These are phyloP conservation scores for Trypanosoma rangeli DNA, from an alignment of 208 protist species.

Conservation along the genomic window DNA sequence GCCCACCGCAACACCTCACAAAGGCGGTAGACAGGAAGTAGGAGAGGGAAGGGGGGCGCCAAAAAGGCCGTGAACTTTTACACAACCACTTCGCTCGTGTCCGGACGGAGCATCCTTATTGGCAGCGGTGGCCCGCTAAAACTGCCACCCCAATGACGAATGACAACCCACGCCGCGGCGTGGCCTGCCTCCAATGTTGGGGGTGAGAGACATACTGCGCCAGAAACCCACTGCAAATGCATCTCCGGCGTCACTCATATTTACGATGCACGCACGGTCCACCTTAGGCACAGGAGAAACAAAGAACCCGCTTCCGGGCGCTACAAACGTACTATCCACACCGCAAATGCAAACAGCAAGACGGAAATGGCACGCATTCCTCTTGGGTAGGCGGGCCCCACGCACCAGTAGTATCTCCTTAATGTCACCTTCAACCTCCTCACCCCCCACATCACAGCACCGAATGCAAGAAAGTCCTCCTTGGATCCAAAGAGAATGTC, in stretches of 20 bases:
- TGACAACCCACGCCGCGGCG: conserved; percentile 74
- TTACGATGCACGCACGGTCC: conserved; percentile 88
- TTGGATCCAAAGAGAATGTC: conserved; percentile 96
- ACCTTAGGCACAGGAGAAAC: conserved; percentile 56
- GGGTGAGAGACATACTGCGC: conserved; percentile 60
- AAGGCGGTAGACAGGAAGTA: too few relatives aligned
- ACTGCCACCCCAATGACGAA: conserved; percentile 87
- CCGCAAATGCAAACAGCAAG: conserved; percentile 94
- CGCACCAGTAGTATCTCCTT: conserved; percentile 63
- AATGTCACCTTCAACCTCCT: conserved; percentile 52
- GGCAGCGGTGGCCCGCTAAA: conserved; percentile 57
- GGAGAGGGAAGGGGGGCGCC: too few relatives aligned
- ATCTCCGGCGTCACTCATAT: conserved; percentile 97
- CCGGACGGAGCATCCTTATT: conserved; percentile 24
- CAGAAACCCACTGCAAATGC: conserved; percentile 98
- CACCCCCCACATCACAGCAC: conserved; percentile 51
- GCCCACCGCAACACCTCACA: too few relatives aligned
- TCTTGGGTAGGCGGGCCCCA: conserved; percentile 66
- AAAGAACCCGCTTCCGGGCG: conserved; percentile 25
- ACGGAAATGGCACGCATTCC: conserved; percentile 48
- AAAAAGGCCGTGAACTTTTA: too few relatives aligned
- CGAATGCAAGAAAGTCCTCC: conserved; percentile 88
- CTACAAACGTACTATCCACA: conserved; percentile 80
- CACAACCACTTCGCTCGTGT: too few relatives aligned
- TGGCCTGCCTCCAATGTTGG: conserved; percentile 66